phyloP scores from a whole-genome alignment of 139 green algal genomes.

The Chlorella sp. region DNA sequence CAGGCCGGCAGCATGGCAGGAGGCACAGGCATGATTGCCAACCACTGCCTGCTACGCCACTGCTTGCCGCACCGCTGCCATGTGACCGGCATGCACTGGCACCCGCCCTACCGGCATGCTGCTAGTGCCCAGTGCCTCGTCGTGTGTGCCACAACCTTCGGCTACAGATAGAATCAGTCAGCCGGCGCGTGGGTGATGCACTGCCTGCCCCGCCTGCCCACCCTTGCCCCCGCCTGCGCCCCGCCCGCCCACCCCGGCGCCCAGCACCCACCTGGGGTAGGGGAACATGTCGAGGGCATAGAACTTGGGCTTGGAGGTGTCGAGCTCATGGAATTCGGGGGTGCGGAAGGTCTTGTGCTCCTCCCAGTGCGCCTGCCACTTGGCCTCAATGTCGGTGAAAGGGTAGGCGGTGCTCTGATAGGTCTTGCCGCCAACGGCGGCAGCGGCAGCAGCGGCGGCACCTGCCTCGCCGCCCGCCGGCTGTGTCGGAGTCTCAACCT shows the following conservation, averaged over 20 bases:
- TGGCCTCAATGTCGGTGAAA: slow-evolving; percentile 60
- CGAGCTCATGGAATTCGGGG: slow-evolving; percentile 80
- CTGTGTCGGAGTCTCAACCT: neutral
- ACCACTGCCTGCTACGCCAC: too few relatives aligned
- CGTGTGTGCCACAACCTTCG: neutral
- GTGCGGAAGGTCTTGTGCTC: slow-evolving; percentile 94
- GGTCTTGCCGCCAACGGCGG: neutral
- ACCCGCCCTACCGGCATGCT: too few relatives aligned
- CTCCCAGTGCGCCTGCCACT: slow-evolving; percentile 95
- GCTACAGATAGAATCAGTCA: too few relatives aligned
- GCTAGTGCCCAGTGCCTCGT: too few relatives aligned
- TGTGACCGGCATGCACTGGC: neutral
- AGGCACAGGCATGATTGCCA: neutral
- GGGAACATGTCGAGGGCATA: slow-evolving; percentile 99
- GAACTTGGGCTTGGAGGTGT: slow-evolving; percentile 97
- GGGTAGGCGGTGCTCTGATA: slow-evolving; percentile 46
- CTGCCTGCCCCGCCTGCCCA: neutral
- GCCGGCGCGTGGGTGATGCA: neutral
- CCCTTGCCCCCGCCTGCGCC: neutral
- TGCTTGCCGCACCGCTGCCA: neutral
- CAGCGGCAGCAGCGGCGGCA: neutral
- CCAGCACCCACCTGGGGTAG: slow-evolving; percentile 86
- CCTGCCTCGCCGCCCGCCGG: neutral
- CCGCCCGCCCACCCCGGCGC: too few relatives aligned
- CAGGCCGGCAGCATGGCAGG: neutral